Base-by-base conservation (phyloP, 2,329 filamentous ascomycete species). In the Pseudogymnoascus sp. region DNA sequence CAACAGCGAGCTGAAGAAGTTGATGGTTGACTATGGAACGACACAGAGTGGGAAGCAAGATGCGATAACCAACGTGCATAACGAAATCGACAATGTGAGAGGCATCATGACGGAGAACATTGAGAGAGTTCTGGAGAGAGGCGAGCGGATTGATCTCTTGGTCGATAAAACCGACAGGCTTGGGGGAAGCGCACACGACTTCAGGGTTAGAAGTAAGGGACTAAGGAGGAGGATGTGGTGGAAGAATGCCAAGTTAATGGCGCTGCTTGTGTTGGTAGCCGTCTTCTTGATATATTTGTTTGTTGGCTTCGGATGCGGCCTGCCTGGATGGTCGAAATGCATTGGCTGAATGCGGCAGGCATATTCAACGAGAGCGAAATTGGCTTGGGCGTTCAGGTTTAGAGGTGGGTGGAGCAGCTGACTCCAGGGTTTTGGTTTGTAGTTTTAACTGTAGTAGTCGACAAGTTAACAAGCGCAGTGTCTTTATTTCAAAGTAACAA, bases 231-330 rank as follows among this genome's bases (percentile, higher is more conserved):
- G 89, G 77, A 98, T 99, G 95, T 99, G 95, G 95, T 98, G 93
- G 93, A 98, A 98, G 87, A 98, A 99, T 76, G 84, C 96, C 54
- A 96, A 96, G 80, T 78, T 99, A 70, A 96, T 98, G 92, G 88
- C 85, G 6, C 76, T 99, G 70, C 73, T 93, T 67, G 81, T 77
- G 3, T 73, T 97, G 51, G 91, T 93, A 1, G 77, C 95, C 21
- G 75, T 90, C 7, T 90, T 90, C 72, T 77, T 90, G 75, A 72
- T 90, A 3, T 91, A 90, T 73, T 72, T 91, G 11, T 85, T 90
- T 69, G 82, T 90, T 21, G 88, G 88, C 0, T 87, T 90, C 76
- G 88, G 86, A 4, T 91, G 88, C 74, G 88, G 88, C 6, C 72
- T 91, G 66, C 88, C 88, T 63, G 84, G 79, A 14, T 75, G 73